Conservation (phyloP, 768 basidiomycete species). For the Mycena indigotica region DNA sequence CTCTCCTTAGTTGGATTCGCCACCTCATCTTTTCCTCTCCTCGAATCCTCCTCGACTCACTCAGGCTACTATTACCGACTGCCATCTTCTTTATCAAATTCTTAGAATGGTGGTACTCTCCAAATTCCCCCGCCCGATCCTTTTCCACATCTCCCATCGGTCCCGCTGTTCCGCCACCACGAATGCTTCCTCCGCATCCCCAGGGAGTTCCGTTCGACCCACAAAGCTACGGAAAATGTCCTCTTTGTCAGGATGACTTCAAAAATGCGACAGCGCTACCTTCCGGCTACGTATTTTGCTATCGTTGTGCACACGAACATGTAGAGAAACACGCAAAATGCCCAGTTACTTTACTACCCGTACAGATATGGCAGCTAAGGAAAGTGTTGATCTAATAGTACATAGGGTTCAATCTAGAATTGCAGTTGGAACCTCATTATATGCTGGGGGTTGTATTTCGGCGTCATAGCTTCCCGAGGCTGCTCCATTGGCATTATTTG, state of each 20-base stretch:
- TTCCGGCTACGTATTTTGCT: conserved; percentile 94
- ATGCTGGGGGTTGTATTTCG: neutral
- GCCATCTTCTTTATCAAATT: conserved; percentile 96
- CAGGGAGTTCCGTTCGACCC: conserved; percentile 66
- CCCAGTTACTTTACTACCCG: conserved; percentile 82
- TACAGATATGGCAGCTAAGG: conserved; percentile 79
- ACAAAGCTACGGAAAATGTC: conserved; percentile 78
- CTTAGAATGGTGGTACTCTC: conserved; percentile 99
- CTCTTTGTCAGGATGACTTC: conserved; percentile 71
- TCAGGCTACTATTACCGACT: conserved; percentile 78
- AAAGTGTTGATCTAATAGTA: conserved; percentile 73
- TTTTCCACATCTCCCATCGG: conserved; percentile 63
- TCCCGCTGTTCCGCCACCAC: conserved; percentile 76
- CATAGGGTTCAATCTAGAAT: conserved; percentile 31
- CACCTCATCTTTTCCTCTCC: conserved; percentile 56
- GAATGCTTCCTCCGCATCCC: conserved; percentile 73
- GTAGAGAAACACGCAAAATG: conserved; percentile 78
- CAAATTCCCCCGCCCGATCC: conserved; percentile 81
- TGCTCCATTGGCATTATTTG: neutral
- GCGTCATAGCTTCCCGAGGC: neutral
- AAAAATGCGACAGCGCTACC: conserved; percentile 89
- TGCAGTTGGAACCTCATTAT: neutral
- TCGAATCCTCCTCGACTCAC: conserved; percentile 69
- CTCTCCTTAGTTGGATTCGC: conserved; percentile 44
- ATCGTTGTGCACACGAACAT: conserved; percentile 84